Base-by-base conservation (phyloP, 2,329 filamentous ascomycete genomes). In the Raffaelea albimanens region DNA sequence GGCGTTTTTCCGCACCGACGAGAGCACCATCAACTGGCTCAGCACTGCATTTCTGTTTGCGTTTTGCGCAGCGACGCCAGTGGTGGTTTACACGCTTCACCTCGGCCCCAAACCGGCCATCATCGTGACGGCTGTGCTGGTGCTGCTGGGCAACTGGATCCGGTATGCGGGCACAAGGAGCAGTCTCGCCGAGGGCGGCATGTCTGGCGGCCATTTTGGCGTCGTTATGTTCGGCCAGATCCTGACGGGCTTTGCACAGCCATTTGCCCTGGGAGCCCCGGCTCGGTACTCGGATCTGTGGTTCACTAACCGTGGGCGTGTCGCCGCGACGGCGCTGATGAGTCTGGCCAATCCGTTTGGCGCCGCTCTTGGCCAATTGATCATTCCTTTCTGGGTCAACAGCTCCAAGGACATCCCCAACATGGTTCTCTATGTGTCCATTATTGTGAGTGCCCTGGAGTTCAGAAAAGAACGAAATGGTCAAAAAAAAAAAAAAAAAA, bases 261-360 rank as follows among this genome's bases (percentile, higher is more conserved):
- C 93, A 0, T 97, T 97, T 63, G 87, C 95, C 13, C 78, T 97
- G 10, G 82, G 85, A 7, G 88, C 91, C 0, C 91, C 93, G 1
- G 91, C 93, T 0, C 75, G 87, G 52, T 98, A 95, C 66, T 93
- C 87, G 47, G 90, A 96, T 61, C 70, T 95, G 50, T 97, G 93
- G 93, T 97, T 97, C 67, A 90, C 87, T 2, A 82, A 85, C 57
- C 70, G 73, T 11, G 91, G 90, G 8, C 80, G 93, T 47, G 86
- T 95, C 13, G 83, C 85, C 46, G 91, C 91, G 18, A 97, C 91
- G 1, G 93, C 91, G 1, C 59, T 95, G 33, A 83, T 84, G 20
- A 90, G 82, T 51, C 67, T 97, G 49, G 87, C 91, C 4, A 97
- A 96, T 63, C 91, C 91, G 0, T 76, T 97, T 45, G 91, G 91